These are phyloP conservation scores for Calocera viscosa DNA, from an alignment of 768 basidiomycete species.

Conservation along the genomic window DNA sequence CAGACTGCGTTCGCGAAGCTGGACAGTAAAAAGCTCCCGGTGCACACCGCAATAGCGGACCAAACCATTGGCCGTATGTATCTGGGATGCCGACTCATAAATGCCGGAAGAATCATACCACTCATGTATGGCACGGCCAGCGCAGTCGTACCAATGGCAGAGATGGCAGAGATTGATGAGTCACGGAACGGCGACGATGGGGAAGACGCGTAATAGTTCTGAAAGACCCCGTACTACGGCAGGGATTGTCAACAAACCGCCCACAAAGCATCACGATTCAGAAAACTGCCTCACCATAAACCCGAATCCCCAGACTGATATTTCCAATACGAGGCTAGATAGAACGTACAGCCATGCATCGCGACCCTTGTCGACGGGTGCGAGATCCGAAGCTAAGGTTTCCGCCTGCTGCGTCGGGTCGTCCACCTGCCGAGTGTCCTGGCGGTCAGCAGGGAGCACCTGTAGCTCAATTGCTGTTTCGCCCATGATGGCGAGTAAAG, in stretches of 20 bases:
- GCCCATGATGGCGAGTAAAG: neutral
- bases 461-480: neutral
- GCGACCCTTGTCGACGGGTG: neutral
- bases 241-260: too few relatives aligned
- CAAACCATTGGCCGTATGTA: neutral
- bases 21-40: neutral
- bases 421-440: neutral
- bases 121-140: neutral
- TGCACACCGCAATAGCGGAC: neutral
- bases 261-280: too few relatives aligned
- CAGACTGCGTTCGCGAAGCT: neutral
- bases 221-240: conserved; percentile 11
- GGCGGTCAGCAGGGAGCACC: neutral
- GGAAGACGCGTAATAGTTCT: conserved; percentile 9
- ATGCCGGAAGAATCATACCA: neutral
- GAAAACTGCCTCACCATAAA: neutral
- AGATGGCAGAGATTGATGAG: neutral
- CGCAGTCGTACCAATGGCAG: neutral
- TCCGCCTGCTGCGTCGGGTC: neutral
- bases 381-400: neutral
- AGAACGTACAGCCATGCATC: neutral
- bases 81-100: neutral
- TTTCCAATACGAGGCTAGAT: neutral
- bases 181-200: neutral
- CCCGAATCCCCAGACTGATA: neutral